Conservation (phyloP, 1,284 basidiomycete species). For the Ustilago cynodontis region DNA sequence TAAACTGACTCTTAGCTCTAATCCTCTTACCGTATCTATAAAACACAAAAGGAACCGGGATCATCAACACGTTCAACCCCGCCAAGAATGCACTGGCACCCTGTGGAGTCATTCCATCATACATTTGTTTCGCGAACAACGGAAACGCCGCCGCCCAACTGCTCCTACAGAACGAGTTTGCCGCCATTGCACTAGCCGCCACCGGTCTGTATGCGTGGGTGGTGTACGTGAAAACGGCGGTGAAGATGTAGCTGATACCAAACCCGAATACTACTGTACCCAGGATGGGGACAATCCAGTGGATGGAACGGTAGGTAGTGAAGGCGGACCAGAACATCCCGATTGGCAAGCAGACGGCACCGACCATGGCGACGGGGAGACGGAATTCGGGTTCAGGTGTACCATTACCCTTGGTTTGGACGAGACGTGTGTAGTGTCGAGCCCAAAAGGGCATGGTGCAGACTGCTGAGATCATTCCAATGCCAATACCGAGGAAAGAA, state of each 20-base stretch:
- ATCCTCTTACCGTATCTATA: slow-evolving; percentile 55
- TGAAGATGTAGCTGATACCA: slow-evolving; percentile 52
- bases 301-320: slow-evolving; percentile 48
- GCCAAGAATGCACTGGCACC: slow-evolving; percentile 50
- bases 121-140: slow-evolving; percentile 54
- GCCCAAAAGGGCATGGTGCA: slow-evolving; percentile 71
- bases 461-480: slow-evolving; percentile 52
- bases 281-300: slow-evolving; percentile 58
- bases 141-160: slow-evolving; percentile 44
- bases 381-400: slow-evolving; percentile 56
- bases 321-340: slow-evolving; percentile 62
- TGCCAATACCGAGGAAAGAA: slow-evolving; percentile 49
- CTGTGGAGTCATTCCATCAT: slow-evolving; percentile 30
- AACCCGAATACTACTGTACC: slow-evolving; percentile 45
- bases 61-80: slow-evolving; percentile 47
- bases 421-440: slow-evolving; percentile 72
- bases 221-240: slow-evolving; percentile 48
- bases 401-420: slow-evolving; percentile 73
- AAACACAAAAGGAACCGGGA: slow-evolving; percentile 56
- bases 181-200: slow-evolving; percentile 57
- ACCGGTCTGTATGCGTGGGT: slow-evolving; percentile 49
- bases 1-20: slow-evolving; percentile 46
- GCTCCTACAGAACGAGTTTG: slow-evolving; percentile 52
- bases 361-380: slow-evolving; percentile 54
- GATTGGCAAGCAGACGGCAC: slow-evolving; percentile 35